phyloP scores from a whole-genome alignment of 495 filamentous ascomycete species.

The Cetradonia linearis region DNA sequence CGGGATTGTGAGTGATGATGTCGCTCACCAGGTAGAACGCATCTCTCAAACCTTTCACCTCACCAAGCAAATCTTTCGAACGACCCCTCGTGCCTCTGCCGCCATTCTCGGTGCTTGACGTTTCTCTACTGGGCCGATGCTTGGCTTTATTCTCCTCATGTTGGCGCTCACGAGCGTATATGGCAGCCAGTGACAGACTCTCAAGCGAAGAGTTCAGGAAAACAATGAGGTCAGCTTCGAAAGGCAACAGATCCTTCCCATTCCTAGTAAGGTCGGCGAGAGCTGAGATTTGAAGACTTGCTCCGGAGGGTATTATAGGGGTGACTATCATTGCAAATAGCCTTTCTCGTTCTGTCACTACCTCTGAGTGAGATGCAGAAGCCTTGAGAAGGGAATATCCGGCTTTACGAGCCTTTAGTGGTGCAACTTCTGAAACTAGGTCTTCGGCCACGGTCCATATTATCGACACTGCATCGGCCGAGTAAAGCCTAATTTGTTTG shows the following conservation, averaged over 20 bases:
- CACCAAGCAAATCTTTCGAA: slow-evolving; percentile 31
- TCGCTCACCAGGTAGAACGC: slow-evolving; percentile 68
- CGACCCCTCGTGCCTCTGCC: neutral
- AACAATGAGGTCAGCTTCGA: slow-evolving; percentile 51
- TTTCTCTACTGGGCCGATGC: neutral
- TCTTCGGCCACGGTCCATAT: slow-evolving; percentile 59
- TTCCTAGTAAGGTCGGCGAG: slow-evolving; percentile 52
- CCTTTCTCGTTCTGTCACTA: slow-evolving; percentile 53
- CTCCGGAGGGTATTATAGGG: slow-evolving; percentile 44
- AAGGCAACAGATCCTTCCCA: slow-evolving; percentile 53
- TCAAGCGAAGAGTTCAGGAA: slow-evolving; percentile 50
- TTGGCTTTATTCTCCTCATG: slow-evolving; percentile 2
- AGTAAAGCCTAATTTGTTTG: slow-evolving; percentile 8
- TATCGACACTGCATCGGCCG: slow-evolving; percentile 23
- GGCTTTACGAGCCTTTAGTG: slow-evolving; percentile 41
- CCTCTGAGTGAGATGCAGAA: slow-evolving; percentile 49
- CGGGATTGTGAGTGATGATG: slow-evolving; percentile 75
- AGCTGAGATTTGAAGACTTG: slow-evolving; percentile 52
- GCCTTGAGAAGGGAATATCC: slow-evolving; percentile 55
- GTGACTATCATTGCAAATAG: slow-evolving; percentile 52
- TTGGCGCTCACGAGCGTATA: slow-evolving; percentile 27
- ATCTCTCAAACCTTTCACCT: slow-evolving; percentile 49
- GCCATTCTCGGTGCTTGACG: slow-evolving; percentile 16
- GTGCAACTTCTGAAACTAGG: slow-evolving; percentile 46
- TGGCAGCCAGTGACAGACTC: slow-evolving; percentile 44